These are phyloP conservation scores for Fusarium xylarioides DNA, from an alignment of 2,329 filamentous ascomycete genomes.

Conservation along the genomic window DNA sequence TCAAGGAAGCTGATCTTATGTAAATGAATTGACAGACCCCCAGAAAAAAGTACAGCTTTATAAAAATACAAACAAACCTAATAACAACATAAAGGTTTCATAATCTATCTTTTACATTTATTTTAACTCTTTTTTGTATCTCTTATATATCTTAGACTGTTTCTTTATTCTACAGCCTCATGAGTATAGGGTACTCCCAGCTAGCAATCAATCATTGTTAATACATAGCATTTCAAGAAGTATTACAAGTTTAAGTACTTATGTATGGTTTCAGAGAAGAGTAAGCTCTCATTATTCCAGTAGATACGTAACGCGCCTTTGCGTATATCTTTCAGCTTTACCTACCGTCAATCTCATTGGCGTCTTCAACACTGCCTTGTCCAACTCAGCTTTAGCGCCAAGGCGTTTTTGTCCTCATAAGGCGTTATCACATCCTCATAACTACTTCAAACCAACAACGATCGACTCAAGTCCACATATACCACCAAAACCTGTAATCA, in stretches of 20 bases:
- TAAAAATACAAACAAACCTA: too few species aligned
- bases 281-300: rapidly evolving
- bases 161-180: neutral
- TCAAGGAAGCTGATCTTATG: neutral
- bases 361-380: too few species aligned
- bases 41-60: neutral
- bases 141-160: neutral
- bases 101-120: too few species aligned
- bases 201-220: neutral
- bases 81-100: too few species aligned
- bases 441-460: neutral
- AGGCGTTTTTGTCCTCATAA: neutral
- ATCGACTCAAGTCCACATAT: rapidly evolving
- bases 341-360: neutral
- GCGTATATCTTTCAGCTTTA: neutral
- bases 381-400: neutral
- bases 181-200: neutral
- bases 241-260: neutral
- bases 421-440: neutral
- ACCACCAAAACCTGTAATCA: rapidly evolving
- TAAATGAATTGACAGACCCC: neutral
- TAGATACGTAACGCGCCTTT: rapidly evolving
- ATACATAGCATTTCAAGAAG: neutral
- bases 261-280: rapidly evolving
- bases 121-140: too few species aligned